phyloP scores from a whole-genome alignment of 768 basidiomycete genomes.

The Pseudohyphozyma bogoriensis region DNA sequence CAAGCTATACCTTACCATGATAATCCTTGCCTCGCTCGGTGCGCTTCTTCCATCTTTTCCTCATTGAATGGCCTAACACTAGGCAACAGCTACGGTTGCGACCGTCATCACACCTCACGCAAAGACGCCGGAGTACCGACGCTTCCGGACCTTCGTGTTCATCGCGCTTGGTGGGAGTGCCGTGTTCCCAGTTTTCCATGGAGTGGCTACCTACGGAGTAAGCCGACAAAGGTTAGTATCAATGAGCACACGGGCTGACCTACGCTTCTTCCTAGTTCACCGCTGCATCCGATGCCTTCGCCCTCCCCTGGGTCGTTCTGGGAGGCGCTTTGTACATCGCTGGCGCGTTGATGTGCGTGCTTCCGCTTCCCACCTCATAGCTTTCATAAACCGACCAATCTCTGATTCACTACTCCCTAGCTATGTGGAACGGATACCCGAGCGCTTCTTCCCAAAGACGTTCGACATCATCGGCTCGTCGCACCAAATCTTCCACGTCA shows the following conservation, averaged over 20 bases:
- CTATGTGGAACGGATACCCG: conserved; percentile 66
- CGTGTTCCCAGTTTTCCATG: conserved; percentile 59
- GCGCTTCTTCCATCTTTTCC: background rate
- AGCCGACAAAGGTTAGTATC: too few relatives aligned
- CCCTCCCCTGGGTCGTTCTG: conserved; percentile 57
- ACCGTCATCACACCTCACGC: conserved; percentile 71
- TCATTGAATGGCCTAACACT: background rate
- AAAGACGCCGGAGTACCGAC: conserved; percentile 60
- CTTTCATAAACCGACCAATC: too few relatives aligned
- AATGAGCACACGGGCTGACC: too few relatives aligned
- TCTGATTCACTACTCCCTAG: conserved; percentile 25
- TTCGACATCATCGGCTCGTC: conserved; percentile 72
- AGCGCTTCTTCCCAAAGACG: conserved; percentile 59
- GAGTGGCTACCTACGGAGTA: conserved; percentile 50
- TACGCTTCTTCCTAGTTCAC: background rate
- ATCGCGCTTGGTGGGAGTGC: conserved; percentile 63
- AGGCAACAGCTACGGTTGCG: conserved; percentile 51
- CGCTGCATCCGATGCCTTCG: conserved; percentile 53
- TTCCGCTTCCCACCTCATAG: too few relatives aligned
- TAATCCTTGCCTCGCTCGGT: conserved; percentile 3
- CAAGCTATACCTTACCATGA: conserved; percentile 14
- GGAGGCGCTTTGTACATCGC: conserved; percentile 66
- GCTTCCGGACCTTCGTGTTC: conserved; percentile 67
- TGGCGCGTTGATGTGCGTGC: conserved; percentile 65
- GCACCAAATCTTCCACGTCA: conserved; percentile 82